A percentile compares a stretch with the other conserved stretches of the same genome.
Conservation (phyloP, 306 rosid genomes). For the Lablab purpureus region DNA sequence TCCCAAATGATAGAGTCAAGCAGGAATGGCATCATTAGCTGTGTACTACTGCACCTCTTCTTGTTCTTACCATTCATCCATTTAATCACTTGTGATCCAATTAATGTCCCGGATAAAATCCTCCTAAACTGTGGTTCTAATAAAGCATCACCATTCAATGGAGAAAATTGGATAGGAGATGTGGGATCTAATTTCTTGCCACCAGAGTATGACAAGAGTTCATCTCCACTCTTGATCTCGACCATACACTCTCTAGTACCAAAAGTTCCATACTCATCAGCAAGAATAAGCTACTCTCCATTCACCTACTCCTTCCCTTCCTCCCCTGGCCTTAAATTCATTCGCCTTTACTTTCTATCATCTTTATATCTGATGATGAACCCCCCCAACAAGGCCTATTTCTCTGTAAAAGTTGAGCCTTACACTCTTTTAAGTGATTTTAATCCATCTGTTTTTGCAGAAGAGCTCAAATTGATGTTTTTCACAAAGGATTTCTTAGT, state of each 20-base stretch:
- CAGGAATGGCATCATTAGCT: background rate
- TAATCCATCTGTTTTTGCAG: slow-evolving; percentile 50
- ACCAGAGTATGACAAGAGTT: slow-evolving; percentile 24
- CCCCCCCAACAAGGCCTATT: slow-evolving; percentile 43
- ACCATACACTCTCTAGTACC: slow-evolving; percentile 4
- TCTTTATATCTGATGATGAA: slow-evolving; percentile 12
- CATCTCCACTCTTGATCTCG: slow-evolving; percentile 37
- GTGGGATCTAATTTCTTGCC: slow-evolving; percentile 44
- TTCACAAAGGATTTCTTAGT: slow-evolving; percentile 54
- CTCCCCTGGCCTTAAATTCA: slow-evolving; percentile 58
- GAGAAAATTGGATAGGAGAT: slow-evolving; percentile 51
- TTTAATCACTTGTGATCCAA: slow-evolving; percentile 38
- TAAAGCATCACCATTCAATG: slow-evolving; percentile 46
- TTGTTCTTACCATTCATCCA: slow-evolving; percentile 17
- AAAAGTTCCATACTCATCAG: slow-evolving; percentile 51
- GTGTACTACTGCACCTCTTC: slow-evolving; percentile 6
- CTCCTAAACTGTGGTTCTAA: slow-evolving; percentile 50
- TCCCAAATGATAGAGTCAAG: background rate
- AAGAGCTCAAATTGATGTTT: slow-evolving; percentile 32
- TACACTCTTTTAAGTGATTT: slow-evolving; percentile 62
- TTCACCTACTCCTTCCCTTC: slow-evolving; percentile 51
- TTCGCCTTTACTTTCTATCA: slow-evolving; percentile 61
- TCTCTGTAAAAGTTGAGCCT: slow-evolving; percentile 61
- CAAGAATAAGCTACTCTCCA: slow-evolving; percentile 48
- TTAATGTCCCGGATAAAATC: slow-evolving; percentile 33